Percentiles rank a stretch among this genome's conserved stretches.
These are phyloP conservation scores for Yamadazyma sp. DNA, from an alignment of 805 yeast species.

Conservation along the genomic window DNA sequence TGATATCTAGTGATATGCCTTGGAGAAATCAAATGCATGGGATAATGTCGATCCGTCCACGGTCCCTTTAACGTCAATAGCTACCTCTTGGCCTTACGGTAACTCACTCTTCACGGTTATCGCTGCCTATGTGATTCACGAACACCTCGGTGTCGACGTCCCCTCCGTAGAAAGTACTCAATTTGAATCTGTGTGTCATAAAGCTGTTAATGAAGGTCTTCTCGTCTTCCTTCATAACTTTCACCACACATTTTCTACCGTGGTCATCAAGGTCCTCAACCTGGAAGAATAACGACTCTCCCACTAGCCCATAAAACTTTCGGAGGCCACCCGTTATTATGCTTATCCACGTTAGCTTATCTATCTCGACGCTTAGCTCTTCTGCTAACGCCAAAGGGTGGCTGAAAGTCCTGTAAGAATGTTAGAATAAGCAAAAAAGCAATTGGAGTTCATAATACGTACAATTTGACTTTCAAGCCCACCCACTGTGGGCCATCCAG, in stretches of 20 bases:
- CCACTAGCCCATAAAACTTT: slow-evolving; percentile 33
- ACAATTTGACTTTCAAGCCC: slow-evolving; percentile 11
- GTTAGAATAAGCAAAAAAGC: no score
- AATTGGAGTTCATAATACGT: no score
- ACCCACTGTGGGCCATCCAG: slow-evolving; percentile 7
- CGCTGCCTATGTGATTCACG: background rate
- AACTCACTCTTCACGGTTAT: no score
- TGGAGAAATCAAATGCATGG: no score
- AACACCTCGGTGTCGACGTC: slow-evolving; percentile 11
- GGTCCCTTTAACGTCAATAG: no score
- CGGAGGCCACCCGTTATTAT: slow-evolving; percentile 24
- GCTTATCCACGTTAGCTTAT: slow-evolving; percentile 33
- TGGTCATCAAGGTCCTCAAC: slow-evolving; percentile 19
- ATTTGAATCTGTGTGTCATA: slow-evolving; percentile 28
- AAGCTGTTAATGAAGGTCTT: slow-evolving; percentile 32
- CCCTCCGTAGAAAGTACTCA: slow-evolving; percentile 26
- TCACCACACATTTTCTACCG: slow-evolving; percentile 21
- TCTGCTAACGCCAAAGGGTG: no score
- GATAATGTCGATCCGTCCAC: no score
- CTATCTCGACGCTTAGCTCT: slow-evolving; percentile 20
- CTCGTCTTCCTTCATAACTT: slow-evolving; percentile 30
- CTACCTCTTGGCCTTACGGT: no score
- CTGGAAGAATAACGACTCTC: slow-evolving; percentile 33
- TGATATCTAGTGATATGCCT: no score
- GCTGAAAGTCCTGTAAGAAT: no score